These are phyloP conservation scores for Carex parvula DNA, from an alignment of 176 grass and related monocot species.

Conservation along the genomic window DNA sequence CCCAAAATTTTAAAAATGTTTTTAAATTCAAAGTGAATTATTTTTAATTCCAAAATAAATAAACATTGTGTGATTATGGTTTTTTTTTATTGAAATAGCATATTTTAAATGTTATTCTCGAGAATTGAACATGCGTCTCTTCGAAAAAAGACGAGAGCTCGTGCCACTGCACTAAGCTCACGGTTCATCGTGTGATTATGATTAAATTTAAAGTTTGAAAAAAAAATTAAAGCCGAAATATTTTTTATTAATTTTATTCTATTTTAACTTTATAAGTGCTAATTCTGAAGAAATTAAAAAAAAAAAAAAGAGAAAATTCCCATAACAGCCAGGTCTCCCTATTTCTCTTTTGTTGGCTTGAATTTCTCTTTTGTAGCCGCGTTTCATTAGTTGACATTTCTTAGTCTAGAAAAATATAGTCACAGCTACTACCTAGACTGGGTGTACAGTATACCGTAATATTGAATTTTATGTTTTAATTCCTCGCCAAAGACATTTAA, in stretches of 20 bases:
- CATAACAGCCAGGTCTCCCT: too few relatives aligned
- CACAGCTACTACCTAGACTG: background rate
- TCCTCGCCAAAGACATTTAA: background rate
- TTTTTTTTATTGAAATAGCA: too few relatives aligned
- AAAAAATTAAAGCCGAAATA: background rate
- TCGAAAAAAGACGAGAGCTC: too few relatives aligned
- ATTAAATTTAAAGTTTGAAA: background rate
- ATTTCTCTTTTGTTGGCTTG: too few relatives aligned
- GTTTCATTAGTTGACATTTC: constrained; percentile 17
- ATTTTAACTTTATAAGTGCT: background rate
- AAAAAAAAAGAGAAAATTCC: too few relatives aligned
- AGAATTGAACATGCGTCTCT: too few relatives aligned
- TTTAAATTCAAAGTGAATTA: background rate
- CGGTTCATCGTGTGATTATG: too few relatives aligned
- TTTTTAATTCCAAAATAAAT: background rate
- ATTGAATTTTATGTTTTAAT: background rate
- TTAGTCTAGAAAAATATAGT: background rate
- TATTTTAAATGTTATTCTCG: too few relatives aligned
- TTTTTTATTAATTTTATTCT: background rate
- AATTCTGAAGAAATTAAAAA: background rate
- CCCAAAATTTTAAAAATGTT: too few relatives aligned
- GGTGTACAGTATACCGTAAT: background rate
- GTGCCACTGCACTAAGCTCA: too few relatives aligned
- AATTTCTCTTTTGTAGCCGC: background rate
- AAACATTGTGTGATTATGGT: background rate